Evolutionary conservation across 2,329 filamentous ascomycete species (phyloP), one percentile per base, ranked within the genome.

Genomic region (Colletotrichum euphorbiae): DNA sequence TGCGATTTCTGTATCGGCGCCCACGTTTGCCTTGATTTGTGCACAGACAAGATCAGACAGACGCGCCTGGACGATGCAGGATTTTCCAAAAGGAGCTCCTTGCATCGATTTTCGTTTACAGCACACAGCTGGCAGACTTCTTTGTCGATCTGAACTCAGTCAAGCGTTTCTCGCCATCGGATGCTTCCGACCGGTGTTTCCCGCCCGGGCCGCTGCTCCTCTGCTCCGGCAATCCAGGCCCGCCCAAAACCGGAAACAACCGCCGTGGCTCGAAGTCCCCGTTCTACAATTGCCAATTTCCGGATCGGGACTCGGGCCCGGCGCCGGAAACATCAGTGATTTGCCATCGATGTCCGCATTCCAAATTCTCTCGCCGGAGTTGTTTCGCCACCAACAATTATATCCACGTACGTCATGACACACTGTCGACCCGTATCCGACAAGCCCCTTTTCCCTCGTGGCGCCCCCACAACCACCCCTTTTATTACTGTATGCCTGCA

Each of bases 221-320:
- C 66, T 62, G 61, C 40, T 31, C 61, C 61, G 61, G 19, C 12
- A 51, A 43, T 55, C 54, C 43, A 55, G 66, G 24, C 61, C 66
- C 66, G 40, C 24, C 48, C 33, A 43, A 31, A 58, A 12, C 28
- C 66, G 61, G 40, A 33, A 38, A 54, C 33, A 21, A 42, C 63
- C 54, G 50, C 19, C 55, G 61, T 28, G 61, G 51, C 48, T 46
- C 66, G 61, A 40, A 36, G n/a, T 33, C 19, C 13, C 45, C 46
- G 61, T 65, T 17, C 48, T 42, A 51, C 48, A 28, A 21, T 48
- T 57, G 42, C 33, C 54, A 19, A 38, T 21, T 17, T 52, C 52
- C 52, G 52, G 24, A 52, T 64, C 31, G 45, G 61, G 46, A 15
- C 38, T 24, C 21, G 24, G 31, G 55, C 21, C 40, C 48, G 9